phyloP scores from a whole-genome alignment of 2,329 filamentous ascomycete species.

The Colletotrichum sojae region DNA sequence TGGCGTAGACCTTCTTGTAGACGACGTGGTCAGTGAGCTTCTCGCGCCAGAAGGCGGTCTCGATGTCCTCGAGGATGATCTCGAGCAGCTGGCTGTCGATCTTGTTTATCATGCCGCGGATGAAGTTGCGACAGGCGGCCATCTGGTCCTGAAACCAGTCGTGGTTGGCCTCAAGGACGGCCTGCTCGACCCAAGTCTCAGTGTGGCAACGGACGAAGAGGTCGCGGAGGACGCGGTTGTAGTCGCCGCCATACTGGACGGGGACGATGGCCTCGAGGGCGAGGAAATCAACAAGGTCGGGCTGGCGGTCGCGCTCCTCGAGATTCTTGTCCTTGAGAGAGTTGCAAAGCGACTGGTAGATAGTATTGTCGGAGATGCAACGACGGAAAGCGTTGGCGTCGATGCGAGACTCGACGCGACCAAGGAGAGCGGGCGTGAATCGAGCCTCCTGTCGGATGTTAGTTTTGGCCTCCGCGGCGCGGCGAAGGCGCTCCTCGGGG shows the following conservation, averaged over 20 bases:
- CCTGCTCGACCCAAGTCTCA: slow-evolving; percentile 29
- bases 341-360: slow-evolving; percentile 38
- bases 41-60: slow-evolving; percentile 35
- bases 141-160: slow-evolving; percentile 35
- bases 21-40: slow-evolving; percentile 12
- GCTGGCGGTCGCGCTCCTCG: slow-evolving; percentile 32
- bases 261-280: slow-evolving; percentile 39
- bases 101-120: slow-evolving; percentile 20
- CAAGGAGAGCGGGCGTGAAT: slow-evolving; percentile 33
- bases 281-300: slow-evolving; percentile 39
- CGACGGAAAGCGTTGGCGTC: slow-evolving; percentile 37
- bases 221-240: slow-evolving; percentile 37
- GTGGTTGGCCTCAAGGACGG: slow-evolving; percentile 34
- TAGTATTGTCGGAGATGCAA: slow-evolving; percentile 39
- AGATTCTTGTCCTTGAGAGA: slow-evolving; percentile 38
- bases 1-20: slow-evolving; percentile 12
- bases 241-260: slow-evolving; percentile 38
- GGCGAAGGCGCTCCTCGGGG: slow-evolving; percentile 27
- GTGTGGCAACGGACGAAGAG: slow-evolving; percentile 34
- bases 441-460: slow-evolving; percentile 25
- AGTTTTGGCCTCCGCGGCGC: slow-evolving; percentile 16
- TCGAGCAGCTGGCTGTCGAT: slow-evolving; percentile 36
- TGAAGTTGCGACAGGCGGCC: slow-evolving; percentile 11
- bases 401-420: slow-evolving; percentile 28
- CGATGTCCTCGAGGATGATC: slow-evolving; percentile 38